These are phyloP conservation scores for Saccharomycopsis sp. DNA, from an alignment of 805 yeast genomes.

Conservation along the genomic window DNA sequence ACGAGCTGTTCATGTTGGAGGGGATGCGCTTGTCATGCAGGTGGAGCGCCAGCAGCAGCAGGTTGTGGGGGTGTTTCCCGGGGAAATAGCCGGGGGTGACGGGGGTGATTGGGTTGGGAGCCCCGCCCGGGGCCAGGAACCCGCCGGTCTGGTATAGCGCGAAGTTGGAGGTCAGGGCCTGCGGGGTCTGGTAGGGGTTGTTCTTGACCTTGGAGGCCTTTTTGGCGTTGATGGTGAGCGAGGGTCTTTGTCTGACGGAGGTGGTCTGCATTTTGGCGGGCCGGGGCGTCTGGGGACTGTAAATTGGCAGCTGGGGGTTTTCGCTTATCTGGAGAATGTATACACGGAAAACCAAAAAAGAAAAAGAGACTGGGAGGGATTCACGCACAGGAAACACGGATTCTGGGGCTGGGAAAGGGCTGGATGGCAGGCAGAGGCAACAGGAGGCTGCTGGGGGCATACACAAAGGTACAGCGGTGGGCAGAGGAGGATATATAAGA, in stretches of 20 bases:
- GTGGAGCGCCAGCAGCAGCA: neutral
- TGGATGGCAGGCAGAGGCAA: too few relatives aligned
- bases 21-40: neutral
- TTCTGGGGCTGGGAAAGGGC: neutral
- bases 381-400: too few relatives aligned
- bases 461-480: too few relatives aligned
- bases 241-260: conserved; percentile 19
- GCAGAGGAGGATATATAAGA: too few relatives aligned
- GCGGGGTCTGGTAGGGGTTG: conserved; percentile 20
- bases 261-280: conserved; percentile 1
- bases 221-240: conserved; percentile 18
- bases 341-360: neutral
- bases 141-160: conserved; percentile 11
- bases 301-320: neutral
- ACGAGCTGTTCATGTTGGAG: conserved; percentile 6
- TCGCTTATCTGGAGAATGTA: neutral
- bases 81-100: conserved; percentile 5
- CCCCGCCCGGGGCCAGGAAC: neutral
- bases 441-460: too few relatives aligned
- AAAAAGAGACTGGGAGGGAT: neutral
- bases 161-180: conserved; percentile 17
- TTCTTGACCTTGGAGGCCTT: conserved; percentile 8
- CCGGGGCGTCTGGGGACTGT: too few relatives aligned
- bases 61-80: conserved; percentile 1
- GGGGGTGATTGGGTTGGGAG: conserved; percentile 11